Conservation (phyloP, 805 yeast species). For the Myxozyma mucilagina region DNA sequence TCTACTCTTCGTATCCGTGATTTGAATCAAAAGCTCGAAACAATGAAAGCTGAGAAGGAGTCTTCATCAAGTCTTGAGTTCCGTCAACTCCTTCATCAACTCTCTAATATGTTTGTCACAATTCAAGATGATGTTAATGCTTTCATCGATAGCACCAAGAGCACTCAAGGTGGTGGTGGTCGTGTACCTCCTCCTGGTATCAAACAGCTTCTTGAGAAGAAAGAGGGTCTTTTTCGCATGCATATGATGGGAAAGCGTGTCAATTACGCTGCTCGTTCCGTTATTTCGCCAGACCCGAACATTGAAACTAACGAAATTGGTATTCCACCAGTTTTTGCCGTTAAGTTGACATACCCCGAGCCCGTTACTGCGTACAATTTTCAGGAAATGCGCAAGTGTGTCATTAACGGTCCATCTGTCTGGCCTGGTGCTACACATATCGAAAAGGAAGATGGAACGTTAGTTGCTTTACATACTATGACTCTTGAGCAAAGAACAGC, state of each 20-base stretch:
- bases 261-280: slow-evolving; percentile 98
- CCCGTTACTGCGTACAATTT: slow-evolving; percentile 94
- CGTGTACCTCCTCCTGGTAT: slow-evolving; percentile 88
- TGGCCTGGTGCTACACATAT: slow-evolving; percentile 99
- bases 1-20: slow-evolving; percentile 84
- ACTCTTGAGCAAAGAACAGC: slow-evolving; percentile 91
- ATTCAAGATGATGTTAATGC: slow-evolving; percentile 94
- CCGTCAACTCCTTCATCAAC: slow-evolving; percentile 60
- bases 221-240: slow-evolving; percentile 96
- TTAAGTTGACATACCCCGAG: slow-evolving; percentile 93
- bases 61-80: slow-evolving; percentile 37
- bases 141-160: slow-evolving; percentile 87
- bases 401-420: slow-evolving; percentile 92
- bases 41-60: slow-evolving; percentile 52
- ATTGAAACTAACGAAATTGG: slow-evolving; percentile 98
- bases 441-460: slow-evolving; percentile 90
- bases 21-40: slow-evolving; percentile 77
- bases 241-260: slow-evolving; percentile 99
- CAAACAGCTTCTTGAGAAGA: slow-evolving; percentile 96
- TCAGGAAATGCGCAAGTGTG: slow-evolving; percentile 88
- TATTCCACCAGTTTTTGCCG: slow-evolving; percentile 98
- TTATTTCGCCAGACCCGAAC: slow-evolving; percentile 98
- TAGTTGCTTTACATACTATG: slow-evolving; percentile 83
- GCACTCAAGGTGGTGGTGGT: slow-evolving; percentile 66
- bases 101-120: slow-evolving; percentile 94